Base-by-base conservation (phyloP, 2,329 filamentous ascomycete genomes). In the Talaromyces verruculosus region DNA sequence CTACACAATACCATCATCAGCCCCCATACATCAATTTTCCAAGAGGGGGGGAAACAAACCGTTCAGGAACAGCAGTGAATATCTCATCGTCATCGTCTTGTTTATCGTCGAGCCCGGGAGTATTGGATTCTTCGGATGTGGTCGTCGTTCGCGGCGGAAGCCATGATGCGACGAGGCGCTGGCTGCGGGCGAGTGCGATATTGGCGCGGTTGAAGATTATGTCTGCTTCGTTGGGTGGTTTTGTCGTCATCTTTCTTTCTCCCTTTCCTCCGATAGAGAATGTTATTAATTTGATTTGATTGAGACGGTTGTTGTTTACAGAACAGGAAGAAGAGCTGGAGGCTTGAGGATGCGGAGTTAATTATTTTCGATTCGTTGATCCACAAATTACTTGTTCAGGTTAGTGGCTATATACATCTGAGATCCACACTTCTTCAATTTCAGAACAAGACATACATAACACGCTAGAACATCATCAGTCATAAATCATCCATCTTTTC, bases 161-260 rank as follows among this genome's bases (percentile, higher is more conserved):
- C 83, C 84, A 85, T 69, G 85, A 87, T 61, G 83, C 80, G 67
- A 88, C 77, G 19, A 86, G 76, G 39, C 81, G 81, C 69, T 86
- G 84, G 61, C 81, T 82, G 63, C 83, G 82, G 6, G 85, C 84
- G 10, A 86, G 76, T 3, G 81, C 80, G 57, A 88, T 80, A 68
- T 82, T 85, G 37, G 84, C 78, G 63, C 80, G 79, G 70, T 87
- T 87, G 63, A 84, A 80, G 59, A 88, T 81, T 45, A 87, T 77
- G 68, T 87, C 85, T 49, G 82, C 82, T 66, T 84, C 82, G 19
- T 63, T 66, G 25, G 35, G 57, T 5, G 25, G 11, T 25, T 64
- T 76, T 30, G 72, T 68, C 22, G 22, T 22, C 22, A 22, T 22
- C 22, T 22, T 22, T 22, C 22, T 22, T 22, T 22, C 22, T 22